Conservation (phyloP, 192 early-diverging fungal genomes). For the Backusella parvicylindrica region DNA sequence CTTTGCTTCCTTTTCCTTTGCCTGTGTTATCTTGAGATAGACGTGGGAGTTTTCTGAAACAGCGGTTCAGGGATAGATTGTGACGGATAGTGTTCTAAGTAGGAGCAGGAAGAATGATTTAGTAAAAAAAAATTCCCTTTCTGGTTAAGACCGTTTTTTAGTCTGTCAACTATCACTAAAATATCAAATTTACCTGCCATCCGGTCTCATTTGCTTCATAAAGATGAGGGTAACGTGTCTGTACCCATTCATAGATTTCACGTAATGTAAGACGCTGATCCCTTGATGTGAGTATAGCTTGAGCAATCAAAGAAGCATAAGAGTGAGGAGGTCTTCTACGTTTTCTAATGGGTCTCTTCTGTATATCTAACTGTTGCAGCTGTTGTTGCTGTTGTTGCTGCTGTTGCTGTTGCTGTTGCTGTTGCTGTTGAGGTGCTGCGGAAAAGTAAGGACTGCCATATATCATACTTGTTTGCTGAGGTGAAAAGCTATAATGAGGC, state of each 20-base stretch:
- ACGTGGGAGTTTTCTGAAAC: slow-evolving; percentile 73
- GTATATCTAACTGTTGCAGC: slow-evolving; percentile 3
- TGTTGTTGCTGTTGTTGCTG: slow-evolving; percentile 3
- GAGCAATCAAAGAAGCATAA: slow-evolving; percentile 78
- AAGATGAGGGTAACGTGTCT: slow-evolving; percentile 68
- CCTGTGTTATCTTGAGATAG: slow-evolving; percentile 35
- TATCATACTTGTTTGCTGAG: background rate
- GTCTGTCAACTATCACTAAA: background rate
- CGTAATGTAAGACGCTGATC: slow-evolving; percentile 66
- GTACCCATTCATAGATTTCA: slow-evolving; percentile 86
- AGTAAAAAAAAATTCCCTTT: background rate
- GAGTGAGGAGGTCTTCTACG: slow-evolving; percentile 62
- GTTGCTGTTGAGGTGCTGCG: background rate
- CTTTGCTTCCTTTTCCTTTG: slow-evolving; percentile 59
- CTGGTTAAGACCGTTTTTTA: background rate
- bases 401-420: background rate
- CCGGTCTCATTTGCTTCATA: slow-evolving; percentile 66
- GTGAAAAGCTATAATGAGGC: slow-evolving; percentile 1
- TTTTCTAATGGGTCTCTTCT: slow-evolving; percentile 19
- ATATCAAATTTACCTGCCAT: slow-evolving; percentile 66
- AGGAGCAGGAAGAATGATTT: slow-evolving; percentile 15
- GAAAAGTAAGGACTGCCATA: slow-evolving; percentile 5
- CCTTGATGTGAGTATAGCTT: slow-evolving; percentile 67
- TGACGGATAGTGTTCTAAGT: slow-evolving; percentile 85
- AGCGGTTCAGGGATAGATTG: slow-evolving; percentile 83